A percentile compares a stretch with the other conserved stretches of the same genome.
Evolutionary conservation across 257 asterid genomes (phyloP).

Genomic region (Haberlea rhodopensis): DNA sequence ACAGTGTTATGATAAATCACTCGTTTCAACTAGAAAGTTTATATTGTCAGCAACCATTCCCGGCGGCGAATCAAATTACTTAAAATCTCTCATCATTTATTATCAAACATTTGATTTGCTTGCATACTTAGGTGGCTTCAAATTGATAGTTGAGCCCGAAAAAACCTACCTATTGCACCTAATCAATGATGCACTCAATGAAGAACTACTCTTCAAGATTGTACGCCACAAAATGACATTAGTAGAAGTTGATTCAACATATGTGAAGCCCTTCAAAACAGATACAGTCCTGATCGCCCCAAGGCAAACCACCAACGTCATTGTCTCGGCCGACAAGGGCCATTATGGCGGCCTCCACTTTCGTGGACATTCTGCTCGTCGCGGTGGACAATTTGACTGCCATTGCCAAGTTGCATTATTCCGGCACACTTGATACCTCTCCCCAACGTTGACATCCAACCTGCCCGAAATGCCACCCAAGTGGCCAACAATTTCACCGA

Average conservation of each 20-base stretch:
- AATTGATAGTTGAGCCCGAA: constrained; percentile 58
- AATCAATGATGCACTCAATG: constrained; percentile 90
- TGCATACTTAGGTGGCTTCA: constrained; percentile 51
- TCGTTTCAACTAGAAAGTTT: too few species aligned
- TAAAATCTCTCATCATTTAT: not conserved
- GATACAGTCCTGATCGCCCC: constrained; percentile 73
- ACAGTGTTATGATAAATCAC: too few species aligned
- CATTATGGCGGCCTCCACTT: constrained; percentile 74
- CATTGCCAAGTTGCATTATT: too few species aligned
- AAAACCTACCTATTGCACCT: constrained; percentile 75
- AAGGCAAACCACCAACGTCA: constrained; percentile 82
- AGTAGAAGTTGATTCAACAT: constrained; percentile 87
- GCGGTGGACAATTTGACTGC: too few species aligned
- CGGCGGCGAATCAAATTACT: too few species aligned
- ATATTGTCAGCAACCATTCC: too few species aligned
- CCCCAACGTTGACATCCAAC: too few species aligned
- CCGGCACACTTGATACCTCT: too few species aligned
- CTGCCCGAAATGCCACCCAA: too few species aligned
- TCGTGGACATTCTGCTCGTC: too few species aligned
- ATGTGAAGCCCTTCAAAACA: constrained; percentile 81
- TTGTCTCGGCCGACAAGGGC: constrained; percentile 50
- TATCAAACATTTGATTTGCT: not conserved
- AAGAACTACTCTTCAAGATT: constrained; percentile 84
- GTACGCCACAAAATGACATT: constrained; percentile 80
- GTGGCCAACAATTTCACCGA: too few species aligned